phyloP scores from a whole-genome alignment of 305 asterid genomes.

The Fraxinus ornus region DNA sequence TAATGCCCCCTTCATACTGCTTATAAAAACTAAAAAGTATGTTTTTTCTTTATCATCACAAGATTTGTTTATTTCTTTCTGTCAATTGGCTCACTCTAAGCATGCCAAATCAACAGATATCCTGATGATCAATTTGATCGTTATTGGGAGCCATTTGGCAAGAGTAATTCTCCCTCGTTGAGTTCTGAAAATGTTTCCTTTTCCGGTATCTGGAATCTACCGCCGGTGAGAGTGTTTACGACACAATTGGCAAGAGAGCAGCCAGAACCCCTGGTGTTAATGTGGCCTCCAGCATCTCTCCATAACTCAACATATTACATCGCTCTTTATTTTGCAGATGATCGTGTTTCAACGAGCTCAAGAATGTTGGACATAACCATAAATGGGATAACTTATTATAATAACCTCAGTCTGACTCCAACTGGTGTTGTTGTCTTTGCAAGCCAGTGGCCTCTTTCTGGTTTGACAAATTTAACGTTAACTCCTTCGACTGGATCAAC shows the following conservation, averaged over 20 bases:
- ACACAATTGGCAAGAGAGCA: constrained; percentile 42
- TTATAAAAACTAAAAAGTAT: background rate
- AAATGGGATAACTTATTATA: constrained; percentile 58
- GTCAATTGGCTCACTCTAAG: background rate
- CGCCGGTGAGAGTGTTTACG: constrained; percentile 66
- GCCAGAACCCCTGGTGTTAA: constrained; percentile 49
- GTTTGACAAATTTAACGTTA: constrained; percentile 63
- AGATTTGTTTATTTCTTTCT: background rate
- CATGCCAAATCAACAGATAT: constrained; percentile 43
- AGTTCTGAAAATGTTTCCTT: constrained; percentile 41
- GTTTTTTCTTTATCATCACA: constrained; percentile 16
- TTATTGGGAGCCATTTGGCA: constrained; percentile 72
- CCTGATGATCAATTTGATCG: constrained; percentile 88
- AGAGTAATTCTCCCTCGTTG: constrained; percentile 38
- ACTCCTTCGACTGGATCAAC: constrained; percentile 63
- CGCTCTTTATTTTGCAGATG: constrained; percentile 75
- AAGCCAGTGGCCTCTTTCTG: constrained; percentile 74
- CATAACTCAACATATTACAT: constrained; percentile 50
- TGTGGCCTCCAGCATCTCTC: constrained; percentile 71
- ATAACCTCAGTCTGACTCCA: constrained; percentile 53
- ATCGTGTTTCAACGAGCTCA: constrained; percentile 48
- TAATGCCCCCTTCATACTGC: background rate
- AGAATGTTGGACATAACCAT: constrained; percentile 57
- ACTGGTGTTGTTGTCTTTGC: constrained; percentile 68
- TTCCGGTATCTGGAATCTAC: constrained; percentile 89